Conservation (phyloP, 1,284 basidiomycete species). For the Wallemia mellicola region DNA sequence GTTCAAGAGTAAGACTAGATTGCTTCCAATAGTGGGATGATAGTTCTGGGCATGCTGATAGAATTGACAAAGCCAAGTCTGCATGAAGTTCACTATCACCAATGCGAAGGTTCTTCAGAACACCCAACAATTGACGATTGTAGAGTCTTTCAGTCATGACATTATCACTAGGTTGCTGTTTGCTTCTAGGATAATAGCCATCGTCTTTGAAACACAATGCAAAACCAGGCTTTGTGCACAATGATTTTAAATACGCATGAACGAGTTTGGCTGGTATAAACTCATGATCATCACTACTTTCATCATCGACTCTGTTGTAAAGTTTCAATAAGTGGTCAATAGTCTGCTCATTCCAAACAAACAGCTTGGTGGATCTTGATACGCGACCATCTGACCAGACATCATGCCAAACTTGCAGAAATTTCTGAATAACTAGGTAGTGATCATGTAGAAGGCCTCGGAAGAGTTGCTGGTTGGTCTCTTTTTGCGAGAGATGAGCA, state of each 20-base stretch:
- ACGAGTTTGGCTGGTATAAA: slow-evolving; percentile 35
- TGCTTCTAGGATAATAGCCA: slow-evolving; percentile 54
- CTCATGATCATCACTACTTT: slow-evolving; percentile 15
- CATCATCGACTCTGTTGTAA: slow-evolving; percentile 24
- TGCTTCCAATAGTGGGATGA: slow-evolving; percentile 27
- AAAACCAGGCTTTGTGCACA: slow-evolving; percentile 50
- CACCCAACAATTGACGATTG: slow-evolving; percentile 53
- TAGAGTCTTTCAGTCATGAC: slow-evolving; percentile 15
- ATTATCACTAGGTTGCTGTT: slow-evolving; percentile 17
- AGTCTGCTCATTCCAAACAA: slow-evolving; percentile 27
- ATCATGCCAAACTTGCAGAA: slow-evolving; percentile 35
- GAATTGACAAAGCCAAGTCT: slow-evolving; percentile 47
- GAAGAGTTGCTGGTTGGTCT: slow-evolving; percentile 30
- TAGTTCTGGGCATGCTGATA: slow-evolving; percentile 55
- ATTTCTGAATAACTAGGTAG: slow-evolving; percentile 23
- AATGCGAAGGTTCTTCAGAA: slow-evolving; percentile 40
- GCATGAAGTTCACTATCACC: slow-evolving; percentile 63
- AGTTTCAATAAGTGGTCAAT: slow-evolving; percentile 34
- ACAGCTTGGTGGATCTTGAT: slow-evolving; percentile 33
- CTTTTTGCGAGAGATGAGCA: slow-evolving; percentile 31
- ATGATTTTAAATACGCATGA: slow-evolving; percentile 59
- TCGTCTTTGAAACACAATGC: slow-evolving; percentile 67
- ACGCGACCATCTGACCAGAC: slow-evolving; percentile 40
- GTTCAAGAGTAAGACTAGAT: slow-evolving; percentile 47
- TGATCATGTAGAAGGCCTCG: slow-evolving; percentile 33